Percentiles rank a stretch among this genome's conserved stretches.
phyloP scores from a whole-genome alignment of 169 alveolate species.

The Plasmodium relictum region DNA sequence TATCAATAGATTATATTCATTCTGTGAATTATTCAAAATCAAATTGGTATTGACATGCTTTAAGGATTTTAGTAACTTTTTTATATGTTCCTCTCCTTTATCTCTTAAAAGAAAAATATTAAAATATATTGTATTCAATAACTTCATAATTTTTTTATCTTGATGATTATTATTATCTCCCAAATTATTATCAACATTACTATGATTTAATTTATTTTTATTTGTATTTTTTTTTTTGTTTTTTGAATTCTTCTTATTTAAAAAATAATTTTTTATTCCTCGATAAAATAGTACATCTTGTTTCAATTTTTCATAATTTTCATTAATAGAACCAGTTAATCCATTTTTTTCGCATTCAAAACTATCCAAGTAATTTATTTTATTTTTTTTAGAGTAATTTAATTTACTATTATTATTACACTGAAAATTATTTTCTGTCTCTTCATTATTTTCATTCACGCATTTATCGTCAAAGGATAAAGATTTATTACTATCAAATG shows the following conservation, averaged over 20 bases:
- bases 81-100: constrained; percentile 43
- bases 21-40: constrained; percentile 23
- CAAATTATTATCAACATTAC: not conserved
- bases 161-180: not conserved
- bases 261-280: constrained; percentile 28
- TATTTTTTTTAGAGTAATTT: not conserved
- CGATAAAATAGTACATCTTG: constrained; percentile 25
- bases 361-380: constrained; percentile 9
- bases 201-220: not conserved
- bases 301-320: constrained; percentile 5
- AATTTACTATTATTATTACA: not conserved
- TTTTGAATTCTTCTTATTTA: constrained; percentile 10
- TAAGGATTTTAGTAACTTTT: constrained; percentile 34
- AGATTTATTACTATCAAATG: constrained; percentile 5
- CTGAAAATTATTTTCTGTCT: not conserved
- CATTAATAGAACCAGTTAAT: not conserved
- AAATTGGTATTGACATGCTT: constrained; percentile 38
- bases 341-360: constrained; percentile 2
- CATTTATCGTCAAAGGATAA: not conserved
- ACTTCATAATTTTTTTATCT: constrained; percentile 23
- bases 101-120: constrained; percentile 57
- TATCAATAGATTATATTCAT: constrained; percentile 20
- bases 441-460: constrained; percentile 23
- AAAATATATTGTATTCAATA: constrained; percentile 53
- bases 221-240: not conserved